phyloP scores from a whole-genome alignment of 805 yeast genomes.

The Hanseniaspora guilliermondii region DNA sequence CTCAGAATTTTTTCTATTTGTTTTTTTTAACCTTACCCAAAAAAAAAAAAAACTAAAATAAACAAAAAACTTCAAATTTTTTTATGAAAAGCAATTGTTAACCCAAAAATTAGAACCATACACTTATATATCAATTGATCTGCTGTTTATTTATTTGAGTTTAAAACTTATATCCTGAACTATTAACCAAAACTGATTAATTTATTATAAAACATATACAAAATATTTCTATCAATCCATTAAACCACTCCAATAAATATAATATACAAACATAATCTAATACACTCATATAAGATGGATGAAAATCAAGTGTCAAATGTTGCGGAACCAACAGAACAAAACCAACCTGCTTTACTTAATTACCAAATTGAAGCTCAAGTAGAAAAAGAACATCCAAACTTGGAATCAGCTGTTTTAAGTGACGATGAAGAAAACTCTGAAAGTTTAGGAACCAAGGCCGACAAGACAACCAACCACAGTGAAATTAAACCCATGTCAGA shows the following conservation, averaged over 20 bases:
- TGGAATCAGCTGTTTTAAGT: neutral
- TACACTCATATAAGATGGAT: too few relatives aligned
- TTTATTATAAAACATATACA: too few relatives aligned
- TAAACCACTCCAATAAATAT: neutral
- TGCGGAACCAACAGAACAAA: constrained; percentile 1
- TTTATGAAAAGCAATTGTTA: too few relatives aligned
- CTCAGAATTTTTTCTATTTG: too few relatives aligned
- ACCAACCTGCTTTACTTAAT: neutral
- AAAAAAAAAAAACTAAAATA: too few relatives aligned
- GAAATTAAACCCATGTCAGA: neutral
- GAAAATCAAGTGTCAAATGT: neutral
- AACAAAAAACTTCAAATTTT: too few relatives aligned
- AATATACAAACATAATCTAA: neutral
- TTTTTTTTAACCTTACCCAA: too few relatives aligned
- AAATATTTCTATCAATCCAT: too few relatives aligned
- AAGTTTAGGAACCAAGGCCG: neutral
- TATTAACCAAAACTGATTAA: neutral
- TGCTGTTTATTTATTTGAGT: too few relatives aligned
- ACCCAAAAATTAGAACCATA: too few relatives aligned
- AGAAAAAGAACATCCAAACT: neutral
- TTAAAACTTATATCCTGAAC: too few relatives aligned
- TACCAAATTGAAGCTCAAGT: neutral
- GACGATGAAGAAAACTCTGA: neutral
- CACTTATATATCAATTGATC: too few relatives aligned
- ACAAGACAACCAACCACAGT: neutral